Evolutionary conservation across 2,329 filamentous ascomycete species (phyloP).

Genomic region (Ophidiomyces ophidiicola): DNA sequence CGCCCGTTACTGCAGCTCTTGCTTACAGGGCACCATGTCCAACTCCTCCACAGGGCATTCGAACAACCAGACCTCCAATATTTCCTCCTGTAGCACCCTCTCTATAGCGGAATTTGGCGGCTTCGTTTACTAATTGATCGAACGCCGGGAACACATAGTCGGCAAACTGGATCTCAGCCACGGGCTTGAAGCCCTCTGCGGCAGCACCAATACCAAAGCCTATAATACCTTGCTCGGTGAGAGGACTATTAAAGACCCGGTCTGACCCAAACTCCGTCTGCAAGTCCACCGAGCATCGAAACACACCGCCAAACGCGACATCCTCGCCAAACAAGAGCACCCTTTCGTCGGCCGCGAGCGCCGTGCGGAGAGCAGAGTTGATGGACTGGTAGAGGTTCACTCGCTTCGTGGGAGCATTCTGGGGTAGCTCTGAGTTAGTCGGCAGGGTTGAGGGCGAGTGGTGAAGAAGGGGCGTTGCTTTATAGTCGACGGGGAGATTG

Average conservation of each 20-base stretch:
- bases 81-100: slow-evolving; percentile 52
- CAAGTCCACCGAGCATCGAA: slow-evolving; percentile 84
- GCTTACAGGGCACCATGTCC: slow-evolving; percentile 67
- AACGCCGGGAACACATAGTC: slow-evolving; percentile 91
- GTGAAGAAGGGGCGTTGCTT: slow-evolving; percentile 64
- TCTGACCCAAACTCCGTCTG: slow-evolving; percentile 76
- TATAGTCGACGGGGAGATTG: slow-evolving; percentile 81
- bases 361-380: slow-evolving; percentile 75
- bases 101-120: slow-evolving; percentile 74
- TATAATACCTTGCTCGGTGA: slow-evolving; percentile 87
- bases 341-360: slow-evolving; percentile 69
- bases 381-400: slow-evolving; percentile 92
- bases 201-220: slow-evolving; percentile 87
- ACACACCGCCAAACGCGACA: slow-evolving; percentile 92
- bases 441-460: slow-evolving; percentile 66
- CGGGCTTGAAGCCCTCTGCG: slow-evolving; percentile 79
- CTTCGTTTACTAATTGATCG: slow-evolving; percentile 89
- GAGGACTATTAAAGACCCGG: slow-evolving; percentile 88
- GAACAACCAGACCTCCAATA: slow-evolving; percentile 67
- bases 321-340: slow-evolving; percentile 93
- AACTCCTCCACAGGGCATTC: slow-evolving; percentile 83
- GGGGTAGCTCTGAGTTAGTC: slow-evolving; percentile 58
- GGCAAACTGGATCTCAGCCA: slow-evolving; percentile 92
- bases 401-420: slow-evolving; percentile 60
- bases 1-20: slow-evolving; percentile 5